Conservation (phyloP, 2,329 filamentous ascomycete genomes). For the Venturia asperata region DNA sequence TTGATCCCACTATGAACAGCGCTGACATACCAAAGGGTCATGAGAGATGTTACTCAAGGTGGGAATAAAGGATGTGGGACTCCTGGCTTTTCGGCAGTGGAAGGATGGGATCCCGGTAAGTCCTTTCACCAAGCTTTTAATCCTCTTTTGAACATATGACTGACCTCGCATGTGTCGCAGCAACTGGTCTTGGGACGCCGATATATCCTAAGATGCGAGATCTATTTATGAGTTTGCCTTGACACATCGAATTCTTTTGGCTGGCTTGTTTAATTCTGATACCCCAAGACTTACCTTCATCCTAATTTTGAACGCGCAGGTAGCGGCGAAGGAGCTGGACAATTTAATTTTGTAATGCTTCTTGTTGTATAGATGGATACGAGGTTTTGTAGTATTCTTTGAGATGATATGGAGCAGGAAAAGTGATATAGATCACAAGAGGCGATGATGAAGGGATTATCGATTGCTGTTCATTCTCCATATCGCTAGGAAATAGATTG, state of each 20-base stretch:
- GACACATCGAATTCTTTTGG: neutral
- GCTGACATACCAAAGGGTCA: neutral
- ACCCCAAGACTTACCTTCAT: neutral
- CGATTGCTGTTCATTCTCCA: too few species aligned
- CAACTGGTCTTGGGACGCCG: slow-evolving; percentile 18
- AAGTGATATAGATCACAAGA: too few species aligned
- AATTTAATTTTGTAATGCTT: neutral
- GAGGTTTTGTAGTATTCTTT: neutral
- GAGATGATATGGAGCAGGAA: too few species aligned
- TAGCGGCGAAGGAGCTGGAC: neutral
- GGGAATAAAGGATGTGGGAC: slow-evolving; percentile 16
- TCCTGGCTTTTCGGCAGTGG: slow-evolving; percentile 5
- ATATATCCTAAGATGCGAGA: slow-evolving; percentile 19
- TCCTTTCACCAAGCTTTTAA: neutral
- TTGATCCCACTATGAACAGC: too few species aligned
- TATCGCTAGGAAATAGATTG: too few species aligned
- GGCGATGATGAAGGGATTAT: too few species aligned
- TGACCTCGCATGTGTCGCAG: neutral
- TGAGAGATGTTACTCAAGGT: slow-evolving; percentile 17
- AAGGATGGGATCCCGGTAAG: slow-evolving; percentile 18
- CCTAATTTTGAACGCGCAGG: slow-evolving; percentile 7
- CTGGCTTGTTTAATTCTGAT: neutral
- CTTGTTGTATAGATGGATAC: neutral
- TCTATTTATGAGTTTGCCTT: slow-evolving; percentile 19
- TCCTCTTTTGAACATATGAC: neutral